Evolutionary conservation across 331 rosid species (phyloP).

Genomic region (Cydonia oblonga): DNA sequence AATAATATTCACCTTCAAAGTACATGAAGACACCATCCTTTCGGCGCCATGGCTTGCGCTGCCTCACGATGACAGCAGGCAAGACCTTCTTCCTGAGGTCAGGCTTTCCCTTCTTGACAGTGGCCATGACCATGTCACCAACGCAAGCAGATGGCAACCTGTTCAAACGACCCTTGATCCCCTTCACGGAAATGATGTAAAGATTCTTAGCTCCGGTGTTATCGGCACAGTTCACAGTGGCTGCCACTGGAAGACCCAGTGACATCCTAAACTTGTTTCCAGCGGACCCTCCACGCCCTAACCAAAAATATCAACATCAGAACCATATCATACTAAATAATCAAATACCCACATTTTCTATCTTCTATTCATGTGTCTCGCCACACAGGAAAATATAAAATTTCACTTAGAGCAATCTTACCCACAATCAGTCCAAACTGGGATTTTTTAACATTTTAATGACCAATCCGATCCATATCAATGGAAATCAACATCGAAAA

Average conservation of each 20-base stretch:
- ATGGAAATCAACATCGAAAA: not conserved
- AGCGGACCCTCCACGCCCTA: no score
- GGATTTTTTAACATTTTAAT: not conserved
- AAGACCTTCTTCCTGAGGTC: conserved; percentile 52
- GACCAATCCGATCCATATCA: not conserved
- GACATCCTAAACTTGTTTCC: no score
- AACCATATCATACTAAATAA: not conserved
- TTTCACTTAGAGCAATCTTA: not conserved
- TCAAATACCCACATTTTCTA: not conserved
- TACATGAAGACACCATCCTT: conserved; percentile 53
- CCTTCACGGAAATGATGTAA: no score
- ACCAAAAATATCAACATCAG: not conserved
- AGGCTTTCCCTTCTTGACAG: conserved; percentile 55
- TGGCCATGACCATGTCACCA: conserved; percentile 54
- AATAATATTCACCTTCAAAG: conserved; percentile 23
- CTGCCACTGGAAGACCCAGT: no score
- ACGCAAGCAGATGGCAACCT: conserved; percentile 47
- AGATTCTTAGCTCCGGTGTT: no score
- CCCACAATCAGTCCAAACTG: not conserved
- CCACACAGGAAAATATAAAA: not conserved
- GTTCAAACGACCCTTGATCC: conserved; percentile 46
- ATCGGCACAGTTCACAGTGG: no score
- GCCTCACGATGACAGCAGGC: conserved; percentile 51
- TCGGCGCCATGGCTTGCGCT: conserved; percentile 61
- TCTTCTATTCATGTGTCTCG: not conserved